phyloP scores from a whole-genome alignment of 495 filamentous ascomycete genomes.

The Pyrenopolyporus hunteri region DNA sequence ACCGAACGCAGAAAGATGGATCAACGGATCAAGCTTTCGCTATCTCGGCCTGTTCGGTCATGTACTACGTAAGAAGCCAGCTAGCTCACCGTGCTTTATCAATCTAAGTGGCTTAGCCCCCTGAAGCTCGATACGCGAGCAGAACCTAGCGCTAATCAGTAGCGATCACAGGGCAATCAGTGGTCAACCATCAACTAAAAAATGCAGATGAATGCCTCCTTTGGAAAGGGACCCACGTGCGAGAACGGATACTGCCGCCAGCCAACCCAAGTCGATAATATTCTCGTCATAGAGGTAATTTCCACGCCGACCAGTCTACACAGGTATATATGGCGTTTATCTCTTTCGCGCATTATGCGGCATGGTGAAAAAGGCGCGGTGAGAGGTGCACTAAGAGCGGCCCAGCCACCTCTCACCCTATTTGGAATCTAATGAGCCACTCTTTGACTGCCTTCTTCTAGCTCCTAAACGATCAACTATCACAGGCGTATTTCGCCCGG shows the following conservation, averaged over 20 bases:
- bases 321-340: no score
- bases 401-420: no score
- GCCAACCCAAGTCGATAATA: no score
- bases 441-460: no score
- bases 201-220: constrained; percentile 10
- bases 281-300: no score
- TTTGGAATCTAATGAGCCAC: no score
- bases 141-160: constrained; percentile 30
- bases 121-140: constrained; percentile 28
- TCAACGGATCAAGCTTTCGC: not conserved
- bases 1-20: not conserved
- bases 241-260: constrained; percentile 26
- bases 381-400: no score
- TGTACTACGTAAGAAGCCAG: not conserved
- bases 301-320: no score
- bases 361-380: no score
- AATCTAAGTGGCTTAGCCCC: constrained; percentile 25
- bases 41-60: not conserved
- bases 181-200: constrained; percentile 2
- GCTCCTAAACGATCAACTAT: no score
- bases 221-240: not conserved
- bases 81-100: constrained; percentile 1
- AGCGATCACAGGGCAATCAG: constrained; percentile 1
- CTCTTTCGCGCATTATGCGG: no score
- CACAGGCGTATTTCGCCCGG: no score